Conservation (phyloP, 2,329 filamentous ascomycete species). For the Boeremia lycopersici region DNA sequence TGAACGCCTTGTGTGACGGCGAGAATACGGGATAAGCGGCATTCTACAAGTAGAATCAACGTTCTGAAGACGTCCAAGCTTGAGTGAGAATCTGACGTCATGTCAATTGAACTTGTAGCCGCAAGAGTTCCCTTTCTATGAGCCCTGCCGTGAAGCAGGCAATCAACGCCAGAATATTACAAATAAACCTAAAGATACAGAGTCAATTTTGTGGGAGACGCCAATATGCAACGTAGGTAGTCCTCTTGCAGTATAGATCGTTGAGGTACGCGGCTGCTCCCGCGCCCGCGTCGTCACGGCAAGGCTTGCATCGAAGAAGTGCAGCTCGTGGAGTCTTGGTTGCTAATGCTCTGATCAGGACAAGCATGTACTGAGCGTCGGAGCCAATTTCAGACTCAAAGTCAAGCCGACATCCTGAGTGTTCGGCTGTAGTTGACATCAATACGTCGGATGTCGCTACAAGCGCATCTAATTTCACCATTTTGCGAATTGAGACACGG, state of each 20-base stretch:
- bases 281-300: neutral
- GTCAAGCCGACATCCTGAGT: neutral
- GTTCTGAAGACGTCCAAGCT: too few relatives aligned
- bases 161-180: too few relatives aligned
- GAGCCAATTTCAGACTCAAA: neutral
- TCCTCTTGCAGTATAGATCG: slow-evolving; percentile 17
- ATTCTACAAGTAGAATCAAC: too few relatives aligned
- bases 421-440: neutral
- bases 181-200: too few relatives aligned
- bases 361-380: neutral
- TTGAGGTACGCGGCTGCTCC: slow-evolving; percentile 15
- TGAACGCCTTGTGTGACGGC: neutral
- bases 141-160: too few relatives aligned
- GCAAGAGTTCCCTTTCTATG: too few relatives aligned
- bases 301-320: slow-evolving; percentile 1
- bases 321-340: neutral
- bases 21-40: neutral
- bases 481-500: slow-evolving; percentile 5
- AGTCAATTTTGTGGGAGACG: too few relatives aligned
- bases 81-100: too few relatives aligned
- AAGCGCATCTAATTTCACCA: slow-evolving; percentile 6
- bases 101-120: too few relatives aligned
- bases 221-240: neutral
- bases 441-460: slow-evolving; percentile 4
- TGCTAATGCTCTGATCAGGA: neutral